Base-by-base conservation (phyloP, 371 early-diverging fungal species). In the Actinomortierella ambigua region DNA sequence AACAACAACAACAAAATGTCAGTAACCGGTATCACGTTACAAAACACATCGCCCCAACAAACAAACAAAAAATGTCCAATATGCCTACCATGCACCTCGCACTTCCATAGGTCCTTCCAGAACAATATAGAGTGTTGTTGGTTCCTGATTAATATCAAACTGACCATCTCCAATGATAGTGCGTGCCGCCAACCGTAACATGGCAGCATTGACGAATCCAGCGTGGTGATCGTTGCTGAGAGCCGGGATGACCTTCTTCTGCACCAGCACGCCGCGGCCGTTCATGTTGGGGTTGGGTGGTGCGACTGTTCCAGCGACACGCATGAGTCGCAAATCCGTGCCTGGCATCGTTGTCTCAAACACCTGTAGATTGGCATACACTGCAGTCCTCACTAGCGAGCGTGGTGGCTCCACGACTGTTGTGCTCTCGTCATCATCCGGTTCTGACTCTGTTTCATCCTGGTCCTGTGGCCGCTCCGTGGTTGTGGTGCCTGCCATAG, bases 161-260 rank as follows among this genome's bases (percentile, higher is more conserved):
- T 79, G 67, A 0, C 82, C 84, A 49, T 79, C 79, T 0, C 81
- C 83, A 52, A 85, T 69, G 1, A 80, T 79, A 1, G 79, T 77
- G 18, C 76, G 67, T 15, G 85, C 85, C 0, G 83, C 85, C 41
- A 80, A 68, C 1, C 85, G 77, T 26, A 85, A 44, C 59, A 82
- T 82, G 0, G 85, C 77, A 0, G 85, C 85, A 63, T 85, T 85
- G 22, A 85, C 79, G 56, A 81, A 85, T 1, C 82, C 82, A 41
- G 77, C 76, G 39, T 76, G 78, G 20, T 78, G 71, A 50, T 83
- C 78, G 50, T 71, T 71, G 40, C 65, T 71, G 27, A 71, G 50
- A 1, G 71, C 66, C 15, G 71, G 65, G 53, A 80, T 64, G 28
- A 75, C 65, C 42, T 68, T 75, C 59, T 75, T 64, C 49, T 73